A percentile compares a stretch with the other conserved stretches of the same genome.
phyloP scores from a whole-genome alignment of 169 alveolate genomes.

The Eimeria acervulina region DNA sequence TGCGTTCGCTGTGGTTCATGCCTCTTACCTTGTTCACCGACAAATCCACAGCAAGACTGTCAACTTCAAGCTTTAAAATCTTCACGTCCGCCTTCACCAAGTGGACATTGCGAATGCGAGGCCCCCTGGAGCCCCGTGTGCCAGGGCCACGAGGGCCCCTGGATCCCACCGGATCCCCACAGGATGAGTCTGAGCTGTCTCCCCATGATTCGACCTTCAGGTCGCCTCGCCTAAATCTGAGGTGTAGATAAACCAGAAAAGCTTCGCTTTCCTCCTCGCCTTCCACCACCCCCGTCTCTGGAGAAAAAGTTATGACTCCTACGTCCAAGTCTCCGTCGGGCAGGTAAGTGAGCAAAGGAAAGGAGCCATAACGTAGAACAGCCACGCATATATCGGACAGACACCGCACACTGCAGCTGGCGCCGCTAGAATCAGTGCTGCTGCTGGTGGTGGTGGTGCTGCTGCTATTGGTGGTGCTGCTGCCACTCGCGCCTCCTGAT shows the following conservation, averaged over 20 bases:
- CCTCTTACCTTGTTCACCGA: conserved; percentile 84
- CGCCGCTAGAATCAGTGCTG: conserved; percentile 29
- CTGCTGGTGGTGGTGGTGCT: conserved; percentile 46
- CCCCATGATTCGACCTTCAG: conserved; percentile 51
- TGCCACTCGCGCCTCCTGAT: neutral
- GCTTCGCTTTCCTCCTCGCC: conserved; percentile 83
- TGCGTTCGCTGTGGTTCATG: neutral
- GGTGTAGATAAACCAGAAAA: conserved; percentile 61
- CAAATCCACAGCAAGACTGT: conserved; percentile 83
- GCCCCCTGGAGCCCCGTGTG: conserved; percentile 2
- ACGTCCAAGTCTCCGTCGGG: conserved; percentile 86
- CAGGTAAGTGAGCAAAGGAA: conserved; percentile 83
- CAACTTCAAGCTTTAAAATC: conserved; percentile 79
- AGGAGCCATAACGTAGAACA: conserved; percentile 84
- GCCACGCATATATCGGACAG: conserved; percentile 75
- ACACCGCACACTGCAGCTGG: conserved; percentile 70
- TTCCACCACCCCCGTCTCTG: conserved; percentile 74
- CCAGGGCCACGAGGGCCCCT: conserved; percentile 60
- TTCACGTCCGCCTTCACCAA: conserved; percentile 84
- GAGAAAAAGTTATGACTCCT: conserved; percentile 77
- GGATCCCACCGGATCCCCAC: neutral
- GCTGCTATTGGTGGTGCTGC: conserved; percentile 33
- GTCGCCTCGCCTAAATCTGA: conserved; percentile 55
- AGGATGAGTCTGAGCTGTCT: neutral
- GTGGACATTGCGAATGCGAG: conserved; percentile 74